Evolutionary conservation across 257 asterid genomes (phyloP).

Genomic region (Solanum pinnatisectum): DNA sequence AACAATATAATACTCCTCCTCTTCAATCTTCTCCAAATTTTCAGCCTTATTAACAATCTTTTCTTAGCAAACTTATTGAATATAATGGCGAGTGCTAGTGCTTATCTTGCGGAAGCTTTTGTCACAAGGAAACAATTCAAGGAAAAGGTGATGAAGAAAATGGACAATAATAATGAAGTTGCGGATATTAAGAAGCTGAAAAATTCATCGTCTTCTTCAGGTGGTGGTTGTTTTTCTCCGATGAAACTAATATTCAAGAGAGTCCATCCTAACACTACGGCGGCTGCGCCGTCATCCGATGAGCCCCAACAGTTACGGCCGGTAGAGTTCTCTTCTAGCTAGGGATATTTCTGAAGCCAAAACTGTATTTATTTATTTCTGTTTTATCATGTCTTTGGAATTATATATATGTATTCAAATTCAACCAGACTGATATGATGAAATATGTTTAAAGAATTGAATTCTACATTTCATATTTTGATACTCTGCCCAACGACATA

Average conservation of each 20-base stretch:
- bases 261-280: background rate
- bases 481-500: background rate
- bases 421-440: background rate
- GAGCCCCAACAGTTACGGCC: background rate
- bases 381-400: background rate
- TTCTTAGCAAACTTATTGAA: background rate
- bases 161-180: background rate
- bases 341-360: background rate
- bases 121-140: background rate
- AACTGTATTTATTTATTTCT: background rate
- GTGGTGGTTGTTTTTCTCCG: background rate
- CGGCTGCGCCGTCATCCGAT: background rate
- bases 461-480: background rate
- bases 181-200: background rate
- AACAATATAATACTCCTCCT: too few relatives aligned
- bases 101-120: background rate
- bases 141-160: background rate
- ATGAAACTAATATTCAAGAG: background rate
- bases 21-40: too few relatives aligned
- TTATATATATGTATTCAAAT: background rate
- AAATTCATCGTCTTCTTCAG: background rate
- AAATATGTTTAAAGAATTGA: background rate
- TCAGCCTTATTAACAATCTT: background rate
- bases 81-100: background rate
- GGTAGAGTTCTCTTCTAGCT: background rate